Base-by-base conservation (phyloP, 2,329 filamentous ascomycete genomes). In the Exophiala viscosa region DNA sequence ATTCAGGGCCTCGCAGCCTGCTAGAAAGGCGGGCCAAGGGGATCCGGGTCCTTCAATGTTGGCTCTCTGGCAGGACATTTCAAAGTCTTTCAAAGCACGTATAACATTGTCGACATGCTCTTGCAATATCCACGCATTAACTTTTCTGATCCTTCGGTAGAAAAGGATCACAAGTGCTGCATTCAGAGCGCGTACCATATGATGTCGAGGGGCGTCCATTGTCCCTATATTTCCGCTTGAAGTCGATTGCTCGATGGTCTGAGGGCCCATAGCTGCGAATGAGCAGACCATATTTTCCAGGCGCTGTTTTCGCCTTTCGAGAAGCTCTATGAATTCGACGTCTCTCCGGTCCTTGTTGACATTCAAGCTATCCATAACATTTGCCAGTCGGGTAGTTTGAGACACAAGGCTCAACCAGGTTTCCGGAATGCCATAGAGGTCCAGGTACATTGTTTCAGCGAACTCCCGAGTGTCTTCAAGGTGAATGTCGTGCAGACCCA, bases 321-420 rank as follows among this genome's bases (percentile, higher is more conserved):
- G 47, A 1, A 63, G 57, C 18, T 67, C 64, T 62, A 62, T 64
- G 15, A 61, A 61, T 36, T 64, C 62, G 0, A 64, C 51, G 17
- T 57, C 61, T 9, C 60, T 46, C 5, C 52, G 35, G 1, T 50
- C 47, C 10, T 60, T 60, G 4, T 62, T 62, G 33, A 63, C 51
- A 6, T 56, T 54, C 20, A 67, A 60, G 17, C 56, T 63, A 32
- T 67, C 66, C 50, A 67, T 56, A 3, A 68, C 63, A 45, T 72
- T 74, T 11, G 72, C 72, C 10, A 75, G 60, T 23, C 72, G 63
- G 1, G 71, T 74, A 1, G 72, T 73, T 50, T 74, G 72, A 1
- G 73, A 75, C 11, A 75, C 63, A 2, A 74, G 63, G 32, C 69
- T 72, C 2, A 75, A 64, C 70, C 72, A 74, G 11, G 69, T 72